A percentile compares a stretch with the other conserved stretches of the same genome.
Conservation (phyloP, 768 basidiomycete genomes). For the Rhodotorula babjevae region DNA sequence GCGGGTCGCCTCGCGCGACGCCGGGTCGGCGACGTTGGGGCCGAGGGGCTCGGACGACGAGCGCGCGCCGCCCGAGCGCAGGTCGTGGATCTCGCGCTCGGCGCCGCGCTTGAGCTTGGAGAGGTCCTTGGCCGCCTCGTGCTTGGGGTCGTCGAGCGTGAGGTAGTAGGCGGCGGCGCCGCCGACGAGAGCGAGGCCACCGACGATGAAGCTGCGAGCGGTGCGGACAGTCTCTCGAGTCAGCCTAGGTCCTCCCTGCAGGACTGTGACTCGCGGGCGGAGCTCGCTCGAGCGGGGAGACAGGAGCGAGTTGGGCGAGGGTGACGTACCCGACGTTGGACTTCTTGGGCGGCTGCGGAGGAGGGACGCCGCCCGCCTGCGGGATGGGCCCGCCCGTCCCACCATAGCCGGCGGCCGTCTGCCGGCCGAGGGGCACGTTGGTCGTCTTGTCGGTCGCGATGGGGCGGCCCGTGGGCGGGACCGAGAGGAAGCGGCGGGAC, state of each 20-base stretch:
- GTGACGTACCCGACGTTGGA: slow-evolving; percentile 9
- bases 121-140: background rate
- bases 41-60: background rate
- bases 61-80: background rate
- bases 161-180: slow-evolving; percentile 9
- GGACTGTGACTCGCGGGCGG: too few relatives aligned
- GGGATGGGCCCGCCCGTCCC: background rate
- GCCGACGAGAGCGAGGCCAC: background rate
- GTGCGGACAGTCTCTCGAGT: too few relatives aligned
- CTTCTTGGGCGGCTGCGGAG: background rate
- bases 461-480: slow-evolving; percentile 12
- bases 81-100: background rate
- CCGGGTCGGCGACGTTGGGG: background rate
- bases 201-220: slow-evolving; percentile 7
- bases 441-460: background rate
- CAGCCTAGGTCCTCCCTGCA: background rate
- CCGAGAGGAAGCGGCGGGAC: slow-evolving; percentile 11
- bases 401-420: slow-evolving; percentile 1
- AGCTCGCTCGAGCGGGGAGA: too few relatives aligned
- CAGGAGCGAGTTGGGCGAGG: background rate
- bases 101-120: slow-evolving; percentile 1
- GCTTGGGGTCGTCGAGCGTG: background rate
- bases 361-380: background rate
- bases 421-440: slow-evolving; percentile 1
- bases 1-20: background rate